Conservation (phyloP, 257 asterid species). For the Solanum verrucosum region DNA sequence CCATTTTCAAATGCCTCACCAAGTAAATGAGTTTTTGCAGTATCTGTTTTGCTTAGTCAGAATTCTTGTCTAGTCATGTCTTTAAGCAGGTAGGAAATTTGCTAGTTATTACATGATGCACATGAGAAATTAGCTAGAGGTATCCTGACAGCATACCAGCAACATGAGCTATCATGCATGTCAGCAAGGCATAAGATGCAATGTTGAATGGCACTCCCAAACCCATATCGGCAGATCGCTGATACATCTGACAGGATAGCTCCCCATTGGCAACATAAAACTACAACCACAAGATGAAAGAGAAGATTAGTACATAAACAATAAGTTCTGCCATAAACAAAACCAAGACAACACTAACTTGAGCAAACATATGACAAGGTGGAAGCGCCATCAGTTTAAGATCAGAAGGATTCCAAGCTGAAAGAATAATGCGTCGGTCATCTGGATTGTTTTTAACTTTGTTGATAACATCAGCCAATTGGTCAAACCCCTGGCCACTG, state of each 20-base stretch:
- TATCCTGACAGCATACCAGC: conserved; percentile 19
- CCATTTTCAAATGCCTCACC: neutral
- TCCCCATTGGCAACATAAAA: conserved; percentile 37
- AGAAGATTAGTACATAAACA: neutral
- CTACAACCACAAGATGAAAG: conserved; percentile 12
- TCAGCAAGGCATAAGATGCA: conserved; percentile 39
- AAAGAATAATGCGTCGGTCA: conserved; percentile 36
- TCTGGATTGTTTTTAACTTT: conserved; percentile 36
- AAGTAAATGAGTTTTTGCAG: neutral
- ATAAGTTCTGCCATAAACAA: neutral
- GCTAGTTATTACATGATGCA: neutral
- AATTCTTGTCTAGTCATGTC: neutral
- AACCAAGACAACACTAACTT: conserved; percentile 16
- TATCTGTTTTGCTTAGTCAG: neutral
- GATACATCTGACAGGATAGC: conserved; percentile 44
- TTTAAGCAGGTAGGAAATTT: neutral
- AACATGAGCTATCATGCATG: conserved; percentile 43
- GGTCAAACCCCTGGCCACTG: conserved; percentile 38
- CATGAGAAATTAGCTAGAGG: neutral
- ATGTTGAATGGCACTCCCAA: conserved; percentile 47
- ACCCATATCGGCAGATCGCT: conserved; percentile 46
- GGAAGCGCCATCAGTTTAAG: conserved; percentile 39
- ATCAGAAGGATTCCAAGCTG: conserved; percentile 50
- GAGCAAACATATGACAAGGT: conserved; percentile 49
- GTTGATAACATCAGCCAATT: conserved; percentile 25